These are phyloP conservation scores for Podospora fimiseda DNA, from an alignment of 495 filamentous ascomycete species.

Conservation along the genomic window DNA sequence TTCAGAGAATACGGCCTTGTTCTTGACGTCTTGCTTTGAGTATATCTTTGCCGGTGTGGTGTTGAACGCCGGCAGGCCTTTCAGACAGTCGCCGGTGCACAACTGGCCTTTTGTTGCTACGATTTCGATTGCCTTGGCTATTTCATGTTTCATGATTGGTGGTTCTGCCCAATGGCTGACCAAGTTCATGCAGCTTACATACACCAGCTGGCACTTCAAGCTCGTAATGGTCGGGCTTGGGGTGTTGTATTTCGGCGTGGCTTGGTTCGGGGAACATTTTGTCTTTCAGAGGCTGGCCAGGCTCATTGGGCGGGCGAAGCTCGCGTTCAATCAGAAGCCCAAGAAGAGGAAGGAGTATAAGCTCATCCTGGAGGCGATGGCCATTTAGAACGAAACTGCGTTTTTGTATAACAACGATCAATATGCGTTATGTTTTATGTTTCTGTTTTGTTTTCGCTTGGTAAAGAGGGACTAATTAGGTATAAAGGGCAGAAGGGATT, in stretches of 20 bases:
- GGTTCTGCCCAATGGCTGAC: constrained; percentile 60
- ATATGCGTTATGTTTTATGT: no score
- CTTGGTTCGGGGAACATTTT: constrained; percentile 64
- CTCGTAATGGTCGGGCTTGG: constrained; percentile 63
- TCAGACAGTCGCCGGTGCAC: constrained; percentile 68
- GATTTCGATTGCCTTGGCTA: constrained; percentile 55
- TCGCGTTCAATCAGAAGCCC: constrained; percentile 45
- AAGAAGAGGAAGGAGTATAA: constrained; percentile 90
- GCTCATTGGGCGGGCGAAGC: constrained; percentile 53
- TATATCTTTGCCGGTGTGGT: constrained; percentile 87
- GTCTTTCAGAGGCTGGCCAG: constrained; percentile 67
- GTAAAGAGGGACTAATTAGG: no score
- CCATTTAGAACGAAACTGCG: no score
- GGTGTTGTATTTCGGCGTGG: constrained; percentile 54
- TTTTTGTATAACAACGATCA: no score
- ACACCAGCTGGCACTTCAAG: constrained; percentile 63
- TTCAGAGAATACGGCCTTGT: constrained; percentile 86
- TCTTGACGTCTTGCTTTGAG: constrained; percentile 85
- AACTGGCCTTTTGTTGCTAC: constrained; percentile 85
- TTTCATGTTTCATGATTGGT: constrained; percentile 73
- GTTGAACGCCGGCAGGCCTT: constrained; percentile 82
- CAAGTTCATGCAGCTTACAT: constrained; percentile 78
- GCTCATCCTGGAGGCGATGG: constrained; percentile 67
- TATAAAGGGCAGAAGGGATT: no score
- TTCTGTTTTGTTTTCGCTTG: no score